phyloP scores from a whole-genome alignment of 805 yeast genomes.

The Spathaspora gorwiae region DNA sequence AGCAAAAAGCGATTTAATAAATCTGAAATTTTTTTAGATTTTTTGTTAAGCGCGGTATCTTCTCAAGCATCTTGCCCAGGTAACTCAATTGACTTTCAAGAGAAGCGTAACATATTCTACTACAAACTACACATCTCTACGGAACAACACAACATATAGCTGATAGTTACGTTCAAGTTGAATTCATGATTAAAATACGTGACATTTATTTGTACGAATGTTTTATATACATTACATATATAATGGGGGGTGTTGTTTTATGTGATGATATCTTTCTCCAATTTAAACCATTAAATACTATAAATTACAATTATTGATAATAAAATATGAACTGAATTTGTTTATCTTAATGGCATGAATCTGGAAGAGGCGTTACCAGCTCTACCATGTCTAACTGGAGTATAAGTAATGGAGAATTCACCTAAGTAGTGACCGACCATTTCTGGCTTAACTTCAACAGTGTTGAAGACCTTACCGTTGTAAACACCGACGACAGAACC shows the following conservation, averaged over 20 bases:
- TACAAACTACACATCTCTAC: too few relatives aligned
- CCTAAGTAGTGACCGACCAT: constrained; percentile 99
- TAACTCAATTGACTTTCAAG: too few relatives aligned
- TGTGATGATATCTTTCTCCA: not conserved
- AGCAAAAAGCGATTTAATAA: not conserved
- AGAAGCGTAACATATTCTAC: too few relatives aligned
- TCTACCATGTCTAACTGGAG: constrained; percentile 99
- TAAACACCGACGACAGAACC: constrained; percentile 98
- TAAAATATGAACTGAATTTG: not conserved
- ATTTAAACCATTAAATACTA: constrained; percentile 3
- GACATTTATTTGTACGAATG: not conserved
- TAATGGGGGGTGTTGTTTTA: not conserved
- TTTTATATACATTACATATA: not conserved
- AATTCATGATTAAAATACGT: too few relatives aligned
- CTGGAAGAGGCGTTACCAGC: constrained; percentile 81
- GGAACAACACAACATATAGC: too few relatives aligned
- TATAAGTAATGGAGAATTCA: constrained; percentile 99
- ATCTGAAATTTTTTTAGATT: not conserved
- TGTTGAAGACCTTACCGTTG: constrained; percentile 99
- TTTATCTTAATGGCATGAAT: constrained; percentile 64
- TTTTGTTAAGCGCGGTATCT: not conserved
- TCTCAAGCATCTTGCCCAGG: not conserved
- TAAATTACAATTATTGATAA: constrained; percentile 6
- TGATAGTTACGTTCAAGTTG: too few relatives aligned
- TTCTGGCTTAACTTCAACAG: constrained; percentile 97